Evolutionary conservation across 306 rosid species (phyloP), one percentile per base, ranked within the genome.

Genomic region (Coriaria nepalensis): DNA sequence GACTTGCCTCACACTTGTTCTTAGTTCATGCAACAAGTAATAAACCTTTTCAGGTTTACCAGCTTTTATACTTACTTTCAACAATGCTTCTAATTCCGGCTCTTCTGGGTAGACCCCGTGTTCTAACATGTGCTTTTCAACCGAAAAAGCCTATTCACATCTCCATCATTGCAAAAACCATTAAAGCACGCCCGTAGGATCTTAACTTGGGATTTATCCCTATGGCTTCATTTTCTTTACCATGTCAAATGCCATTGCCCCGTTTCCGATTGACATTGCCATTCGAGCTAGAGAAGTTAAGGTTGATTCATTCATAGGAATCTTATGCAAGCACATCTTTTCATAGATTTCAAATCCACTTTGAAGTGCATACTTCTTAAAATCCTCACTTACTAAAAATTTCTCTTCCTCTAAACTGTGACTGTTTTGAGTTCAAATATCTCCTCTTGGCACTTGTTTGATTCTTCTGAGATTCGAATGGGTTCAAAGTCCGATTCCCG

Each of bases 221-320:
- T 50, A 52, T n/a, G 55, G 53, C 66, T 84, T 84, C 97, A 84
- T 90, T 55, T 77, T 75, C 73, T 71, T 76, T 57, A 81, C 97
- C 87, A 79, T 81, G 65, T 81, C 78, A 73, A 90, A 84, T 15
- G 97, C 97, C 84, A 60, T 73, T 57, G 81, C 87, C 9, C 97
- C 95, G 51, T 84, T 75, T 15, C 80, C 81, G 73, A 76, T 74
- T 37, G 96, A 73, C 96, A 83, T 78, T 46, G 97, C 95, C 93
- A 84, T 84, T 71, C 95, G 70, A 59, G 93, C 97, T 63, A 90
- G 76, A 42, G 97, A 77, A 43, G 97, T 90, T 68, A 90, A 69
- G n/a, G 92, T 80, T 0, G 95, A 93, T 63, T 90, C 97, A 63
- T 84, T 90, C 87, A 84, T 71, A 6, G 64, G 56, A 41, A 81